Conservation (phyloP, 2,329 filamentous ascomycete species). For the Pseudogymnoascus sp. region DNA sequence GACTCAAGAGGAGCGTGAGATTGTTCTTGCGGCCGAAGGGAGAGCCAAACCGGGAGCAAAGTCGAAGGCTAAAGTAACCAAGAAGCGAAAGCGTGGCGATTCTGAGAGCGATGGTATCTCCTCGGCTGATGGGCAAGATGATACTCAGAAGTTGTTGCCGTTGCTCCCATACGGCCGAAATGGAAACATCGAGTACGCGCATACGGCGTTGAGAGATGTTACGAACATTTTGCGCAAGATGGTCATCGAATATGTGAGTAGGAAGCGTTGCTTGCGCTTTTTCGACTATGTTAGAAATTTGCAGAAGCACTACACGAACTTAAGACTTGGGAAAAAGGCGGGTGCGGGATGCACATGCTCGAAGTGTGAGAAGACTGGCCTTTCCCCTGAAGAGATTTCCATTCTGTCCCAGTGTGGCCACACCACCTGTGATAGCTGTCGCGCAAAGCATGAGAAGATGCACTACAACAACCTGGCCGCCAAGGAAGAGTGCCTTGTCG, state of each 20-base stretch:
- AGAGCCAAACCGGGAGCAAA: not conserved
- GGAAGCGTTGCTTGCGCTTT: constrained; percentile 27
- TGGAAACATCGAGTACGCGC: constrained; percentile 12
- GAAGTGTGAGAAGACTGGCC: constrained; percentile 24
- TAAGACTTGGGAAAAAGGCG: not conserved
- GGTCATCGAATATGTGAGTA: constrained; percentile 26
- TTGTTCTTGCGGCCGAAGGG: not conserved
- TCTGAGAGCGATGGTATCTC: constrained; percentile 10
- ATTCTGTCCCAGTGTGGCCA: constrained; percentile 45
- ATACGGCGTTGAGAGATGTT: constrained; percentile 18
- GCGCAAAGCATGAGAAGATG: constrained; percentile 13
- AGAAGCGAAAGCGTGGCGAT: constrained; percentile 5
- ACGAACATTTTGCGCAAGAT: constrained; percentile 21
- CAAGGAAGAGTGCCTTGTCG: constrained; percentile 31
- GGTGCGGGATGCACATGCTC: constrained; percentile 22
- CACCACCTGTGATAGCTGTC: constrained; percentile 36
- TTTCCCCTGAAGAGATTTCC: constrained; percentile 26
- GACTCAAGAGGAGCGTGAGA: not conserved
- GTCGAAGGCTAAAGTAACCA: constrained; percentile 6
- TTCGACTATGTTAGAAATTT: constrained; percentile 26
- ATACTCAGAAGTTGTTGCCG: constrained; percentile 11
- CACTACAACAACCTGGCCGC: constrained; percentile 9
- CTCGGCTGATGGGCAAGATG: constrained; percentile 7
- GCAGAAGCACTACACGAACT: constrained; percentile 18
- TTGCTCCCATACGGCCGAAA: constrained; percentile 10